These are phyloP conservation scores for Penstemon barbatus DNA, from an alignment of 257 asterid species.

Conservation along the genomic window DNA sequence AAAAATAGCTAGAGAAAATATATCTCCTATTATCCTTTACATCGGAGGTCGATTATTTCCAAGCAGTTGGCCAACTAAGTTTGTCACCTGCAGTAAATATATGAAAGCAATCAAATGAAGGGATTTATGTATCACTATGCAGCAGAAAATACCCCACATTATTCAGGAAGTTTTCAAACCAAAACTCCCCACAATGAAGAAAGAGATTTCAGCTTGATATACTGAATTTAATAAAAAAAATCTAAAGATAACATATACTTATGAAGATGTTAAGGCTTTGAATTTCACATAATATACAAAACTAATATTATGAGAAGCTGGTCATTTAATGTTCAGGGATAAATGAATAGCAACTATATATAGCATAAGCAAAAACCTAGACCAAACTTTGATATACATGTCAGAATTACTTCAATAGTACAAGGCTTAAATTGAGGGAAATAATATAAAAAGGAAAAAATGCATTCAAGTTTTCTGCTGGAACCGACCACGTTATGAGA, in stretches of 20 bases:
- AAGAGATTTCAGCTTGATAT: background rate
- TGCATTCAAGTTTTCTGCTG: too few species aligned
- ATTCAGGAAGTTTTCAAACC: background rate
- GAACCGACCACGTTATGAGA: too few species aligned
- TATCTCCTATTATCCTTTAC: slow-evolving; percentile 36
- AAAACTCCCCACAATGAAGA: background rate
- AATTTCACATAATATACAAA: background rate
- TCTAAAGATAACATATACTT: background rate
- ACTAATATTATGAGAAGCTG: background rate
- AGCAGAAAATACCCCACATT: background rate
- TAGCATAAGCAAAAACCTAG: background rate
- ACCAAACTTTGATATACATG: too few species aligned
- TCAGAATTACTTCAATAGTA: too few species aligned
- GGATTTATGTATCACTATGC: too few species aligned
- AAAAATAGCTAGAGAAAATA: slow-evolving; percentile 22
- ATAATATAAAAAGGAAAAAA: too few species aligned
- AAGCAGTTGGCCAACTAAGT: slow-evolving; percentile 88
- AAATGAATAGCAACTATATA: background rate
- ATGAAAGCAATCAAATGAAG: slow-evolving; percentile 16
- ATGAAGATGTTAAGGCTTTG: background rate
- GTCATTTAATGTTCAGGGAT: background rate
- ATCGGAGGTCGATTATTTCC: slow-evolving; percentile 69
- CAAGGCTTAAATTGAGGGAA: too few species aligned
- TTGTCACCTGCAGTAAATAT: slow-evolving; percentile 69
- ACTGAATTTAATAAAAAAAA: background rate